Percentiles rank a stretch among this genome's conserved stretches.
phyloP scores from a whole-genome alignment of 2,329 filamentous ascomycete genomes.

The Coniochaeta pulveracea region DNA sequence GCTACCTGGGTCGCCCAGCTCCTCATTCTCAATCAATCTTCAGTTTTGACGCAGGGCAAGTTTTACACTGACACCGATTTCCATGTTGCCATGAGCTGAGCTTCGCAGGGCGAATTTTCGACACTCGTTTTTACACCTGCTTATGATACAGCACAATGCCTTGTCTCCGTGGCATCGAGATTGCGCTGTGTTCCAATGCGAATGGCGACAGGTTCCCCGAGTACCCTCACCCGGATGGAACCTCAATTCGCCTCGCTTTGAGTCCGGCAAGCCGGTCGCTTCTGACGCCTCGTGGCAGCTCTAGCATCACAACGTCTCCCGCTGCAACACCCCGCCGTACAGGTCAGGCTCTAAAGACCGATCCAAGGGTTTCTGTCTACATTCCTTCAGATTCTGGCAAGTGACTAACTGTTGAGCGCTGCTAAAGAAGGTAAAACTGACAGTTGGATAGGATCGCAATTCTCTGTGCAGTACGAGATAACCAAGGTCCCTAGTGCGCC shows the following conservation, averaged over 20 bases:
- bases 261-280: too few relatives aligned
- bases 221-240: constrained; percentile 41
- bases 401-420: constrained; percentile 4
- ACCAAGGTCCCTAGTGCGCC: constrained; percentile 17
- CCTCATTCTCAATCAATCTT: too few relatives aligned
- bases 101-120: too few relatives aligned
- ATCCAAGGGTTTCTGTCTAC: constrained; percentile 40
- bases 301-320: not conserved
- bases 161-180: constrained; percentile 33
- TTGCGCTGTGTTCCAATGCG: constrained; percentile 28
- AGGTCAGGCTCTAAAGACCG: constrained; percentile 18
- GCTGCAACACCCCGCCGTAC: not conserved
- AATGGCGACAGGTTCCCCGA: constrained; percentile 31
- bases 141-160: too few relatives aligned
- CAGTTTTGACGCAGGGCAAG: too few relatives aligned
- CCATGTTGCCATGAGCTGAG: too few relatives aligned
- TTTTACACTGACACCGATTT: too few relatives aligned
- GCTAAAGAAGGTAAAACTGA: not conserved
- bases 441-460: constrained; percentile 31
- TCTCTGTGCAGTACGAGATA: constrained; percentile 38
- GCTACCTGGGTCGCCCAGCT: too few relatives aligned
- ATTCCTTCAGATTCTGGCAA: constrained; percentile 42
- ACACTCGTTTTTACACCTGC: too few relatives aligned
- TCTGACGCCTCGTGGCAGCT: too few relatives aligned
- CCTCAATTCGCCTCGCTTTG: constrained; percentile 28